Conservation (phyloP, 2,329 filamentous ascomycete species). For the Chaetomiaceae sp. region DNA sequence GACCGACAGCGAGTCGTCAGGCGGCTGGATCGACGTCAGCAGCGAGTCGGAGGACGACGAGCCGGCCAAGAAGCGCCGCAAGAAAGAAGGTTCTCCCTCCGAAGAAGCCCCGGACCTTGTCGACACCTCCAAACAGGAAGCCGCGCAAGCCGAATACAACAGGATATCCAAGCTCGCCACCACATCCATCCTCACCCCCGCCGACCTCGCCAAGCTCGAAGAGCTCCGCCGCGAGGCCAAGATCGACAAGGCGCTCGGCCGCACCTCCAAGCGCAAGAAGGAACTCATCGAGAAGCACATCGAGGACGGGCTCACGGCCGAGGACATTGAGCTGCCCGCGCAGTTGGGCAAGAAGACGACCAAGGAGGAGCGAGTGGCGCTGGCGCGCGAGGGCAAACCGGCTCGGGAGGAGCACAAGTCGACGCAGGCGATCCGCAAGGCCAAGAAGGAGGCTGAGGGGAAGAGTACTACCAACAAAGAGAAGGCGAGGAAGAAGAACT, state of each 20-base stretch:
- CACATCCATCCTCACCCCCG: constrained; percentile 88
- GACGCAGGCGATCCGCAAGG: constrained; percentile 76
- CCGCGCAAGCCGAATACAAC: constrained; percentile 40
- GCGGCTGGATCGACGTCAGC: constrained; percentile 89
- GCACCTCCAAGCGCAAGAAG: constrained; percentile 43
- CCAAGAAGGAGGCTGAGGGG: constrained; percentile 81
- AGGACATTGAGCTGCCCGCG: constrained; percentile 84
- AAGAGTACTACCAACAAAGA: constrained; percentile 98
- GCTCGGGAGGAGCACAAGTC: constrained; percentile 77
- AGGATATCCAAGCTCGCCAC: constrained; percentile 75
- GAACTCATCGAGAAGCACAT: constrained; percentile 58
- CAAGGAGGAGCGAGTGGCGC: constrained; percentile 82
- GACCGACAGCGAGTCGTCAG: constrained; percentile 63
- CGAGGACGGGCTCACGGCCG: constrained; percentile 86
- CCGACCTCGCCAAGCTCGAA: constrained; percentile 89
- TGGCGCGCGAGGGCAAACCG: constrained; percentile 77
- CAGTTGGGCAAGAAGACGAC: constrained; percentile 77
- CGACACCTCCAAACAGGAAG: constrained; percentile 41
- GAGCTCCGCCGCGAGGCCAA: constrained; percentile 75
- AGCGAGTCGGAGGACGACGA: constrained; percentile 77
- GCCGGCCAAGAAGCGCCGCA: constrained; percentile 61
- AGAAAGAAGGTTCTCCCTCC: constrained; percentile 30
- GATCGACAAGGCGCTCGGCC: constrained; percentile 60
- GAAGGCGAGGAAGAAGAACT: constrained; percentile 96
- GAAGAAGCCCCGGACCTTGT: constrained; percentile 29